Conservation (phyloP, 257 asterid species). For the Capsicum baccatum region DNA sequence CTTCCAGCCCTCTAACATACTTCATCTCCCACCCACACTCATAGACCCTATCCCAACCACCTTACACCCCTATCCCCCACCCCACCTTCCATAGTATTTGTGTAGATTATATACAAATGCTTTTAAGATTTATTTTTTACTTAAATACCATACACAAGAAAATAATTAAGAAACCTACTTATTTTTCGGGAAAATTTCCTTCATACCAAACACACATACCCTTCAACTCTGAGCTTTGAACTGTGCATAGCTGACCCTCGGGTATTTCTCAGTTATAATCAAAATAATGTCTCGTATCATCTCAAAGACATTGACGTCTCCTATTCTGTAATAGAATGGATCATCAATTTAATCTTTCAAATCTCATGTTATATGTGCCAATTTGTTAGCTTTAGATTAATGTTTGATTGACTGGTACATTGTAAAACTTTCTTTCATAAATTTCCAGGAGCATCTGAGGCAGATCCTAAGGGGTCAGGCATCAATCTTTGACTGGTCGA, state of each 20-base stretch:
- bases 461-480: slow-evolving; percentile 98
- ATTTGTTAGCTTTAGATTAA: slow-evolving; percentile 20
- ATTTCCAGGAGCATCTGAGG: slow-evolving; percentile 87
- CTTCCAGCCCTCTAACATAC: too few species aligned
- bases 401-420: slow-evolving; percentile 12
- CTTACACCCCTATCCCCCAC: too few species aligned
- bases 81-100: too few species aligned
- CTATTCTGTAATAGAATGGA: neutral
- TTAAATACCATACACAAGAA: too few species aligned
- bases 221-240: neutral
- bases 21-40: too few species aligned
- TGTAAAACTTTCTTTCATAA: neutral
- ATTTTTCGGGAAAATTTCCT: too few species aligned
- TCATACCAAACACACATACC: too few species aligned
- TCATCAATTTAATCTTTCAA: slow-evolving; percentile 21
- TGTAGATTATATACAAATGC: too few species aligned
- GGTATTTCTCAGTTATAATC: neutral
- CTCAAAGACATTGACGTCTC: neutral
- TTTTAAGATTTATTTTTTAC: too few species aligned
- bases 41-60: too few species aligned
- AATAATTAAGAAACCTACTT: too few species aligned
- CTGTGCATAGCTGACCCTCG: neutral
- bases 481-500: slow-evolving; percentile 94
- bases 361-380: slow-evolving; percentile 4
- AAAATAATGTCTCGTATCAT: slow-evolving; percentile 6